Evolutionary conservation across 1,139 yeast genomes (phyloP).

Genomic region (Candida freyschussii): DNA sequence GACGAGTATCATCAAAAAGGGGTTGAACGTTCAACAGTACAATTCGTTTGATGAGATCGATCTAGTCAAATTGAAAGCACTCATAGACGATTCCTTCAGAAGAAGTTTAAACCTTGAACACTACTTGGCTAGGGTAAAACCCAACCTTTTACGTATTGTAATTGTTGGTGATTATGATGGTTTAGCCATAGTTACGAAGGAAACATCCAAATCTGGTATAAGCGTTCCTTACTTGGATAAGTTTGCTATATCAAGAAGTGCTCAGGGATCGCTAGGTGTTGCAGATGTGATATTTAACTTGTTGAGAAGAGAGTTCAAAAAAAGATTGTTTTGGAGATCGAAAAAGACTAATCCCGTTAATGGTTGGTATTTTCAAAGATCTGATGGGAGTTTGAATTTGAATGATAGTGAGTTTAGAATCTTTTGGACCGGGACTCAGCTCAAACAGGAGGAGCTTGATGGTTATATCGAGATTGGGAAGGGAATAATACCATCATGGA

Average conservation of each 20-base stretch:
- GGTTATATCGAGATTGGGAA: conserved; percentile 22
- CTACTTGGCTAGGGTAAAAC: conserved; percentile 61
- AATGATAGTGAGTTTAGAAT: conserved; percentile 25
- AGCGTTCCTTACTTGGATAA: conserved; percentile 66
- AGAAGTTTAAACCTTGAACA: conserved; percentile 57
- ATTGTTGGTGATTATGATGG: conserved; percentile 95
- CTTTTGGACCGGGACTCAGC: conserved; percentile 22
- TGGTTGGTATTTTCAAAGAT: conserved; percentile 95
- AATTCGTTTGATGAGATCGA: conserved; percentile 39
- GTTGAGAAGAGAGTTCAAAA: conserved; percentile 61
- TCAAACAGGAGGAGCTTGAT: conserved; percentile 9
- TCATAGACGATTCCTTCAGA: conserved; percentile 80
- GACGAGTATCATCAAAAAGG: conserved; percentile 78
- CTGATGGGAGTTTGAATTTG: conserved; percentile 58
- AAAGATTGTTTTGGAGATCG: conserved; percentile 86
- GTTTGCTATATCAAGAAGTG: conserved; percentile 76
- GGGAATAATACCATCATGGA: conserved; percentile 25
- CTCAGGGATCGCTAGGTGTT: conserved; percentile 89
- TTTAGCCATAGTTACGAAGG: conserved; percentile 87
- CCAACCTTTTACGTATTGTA: conserved; percentile 66
- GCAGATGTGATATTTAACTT: conserved; percentile 91
- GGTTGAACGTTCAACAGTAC: conserved; percentile 55
- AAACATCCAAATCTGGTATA: conserved; percentile 30
- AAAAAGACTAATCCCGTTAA: conserved; percentile 83
- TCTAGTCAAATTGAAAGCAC: conserved; percentile 46